These are phyloP conservation scores for Clonostachys chloroleuca DNA, from an alignment of 2,329 filamentous ascomycete species.

Conservation along the genomic window DNA sequence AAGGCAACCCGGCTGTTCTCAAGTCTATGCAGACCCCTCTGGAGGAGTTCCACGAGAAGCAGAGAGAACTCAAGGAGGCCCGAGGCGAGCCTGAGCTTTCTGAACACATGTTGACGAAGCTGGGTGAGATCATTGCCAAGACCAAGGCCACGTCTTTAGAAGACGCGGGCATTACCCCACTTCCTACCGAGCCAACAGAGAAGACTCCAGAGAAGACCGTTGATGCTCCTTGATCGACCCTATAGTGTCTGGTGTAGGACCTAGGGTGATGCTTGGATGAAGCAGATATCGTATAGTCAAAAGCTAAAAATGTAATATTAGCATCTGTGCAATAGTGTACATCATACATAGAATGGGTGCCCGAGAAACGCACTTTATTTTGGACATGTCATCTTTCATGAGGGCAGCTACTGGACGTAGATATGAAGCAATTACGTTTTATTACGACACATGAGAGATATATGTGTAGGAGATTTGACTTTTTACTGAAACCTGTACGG, in stretches of 20 bases:
- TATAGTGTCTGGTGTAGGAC: no score
- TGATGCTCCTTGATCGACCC: no score
- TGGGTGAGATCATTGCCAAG: constrained; percentile 56
- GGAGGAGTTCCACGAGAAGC: constrained; percentile 53
- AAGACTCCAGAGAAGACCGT: neutral
- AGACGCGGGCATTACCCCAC: constrained; percentile 28
- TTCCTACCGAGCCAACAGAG: neutral
- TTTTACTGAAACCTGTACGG: no score
- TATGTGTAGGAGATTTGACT: no score
- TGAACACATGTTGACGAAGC: constrained; percentile 55
- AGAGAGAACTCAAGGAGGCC: constrained; percentile 44
- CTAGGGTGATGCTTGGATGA: no score
- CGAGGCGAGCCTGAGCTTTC: constrained; percentile 52
- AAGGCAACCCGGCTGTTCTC: constrained; percentile 20
- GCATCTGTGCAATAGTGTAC: neutral
- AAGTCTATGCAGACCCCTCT: constrained; percentile 48
- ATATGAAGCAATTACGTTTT: no score
- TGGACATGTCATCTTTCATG: no score
- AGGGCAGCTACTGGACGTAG: no score
- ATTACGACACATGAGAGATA: no score
- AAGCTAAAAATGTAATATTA: neutral
- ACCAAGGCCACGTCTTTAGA: constrained; percentile 39
- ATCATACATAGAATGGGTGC: no score
- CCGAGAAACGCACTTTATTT: no score
- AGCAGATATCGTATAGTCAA: neutral